These are phyloP conservation scores for Cryptococcus deneoformans DNA, from an alignment of 1,284 basidiomycete genomes.

Conservation along the genomic window DNA sequence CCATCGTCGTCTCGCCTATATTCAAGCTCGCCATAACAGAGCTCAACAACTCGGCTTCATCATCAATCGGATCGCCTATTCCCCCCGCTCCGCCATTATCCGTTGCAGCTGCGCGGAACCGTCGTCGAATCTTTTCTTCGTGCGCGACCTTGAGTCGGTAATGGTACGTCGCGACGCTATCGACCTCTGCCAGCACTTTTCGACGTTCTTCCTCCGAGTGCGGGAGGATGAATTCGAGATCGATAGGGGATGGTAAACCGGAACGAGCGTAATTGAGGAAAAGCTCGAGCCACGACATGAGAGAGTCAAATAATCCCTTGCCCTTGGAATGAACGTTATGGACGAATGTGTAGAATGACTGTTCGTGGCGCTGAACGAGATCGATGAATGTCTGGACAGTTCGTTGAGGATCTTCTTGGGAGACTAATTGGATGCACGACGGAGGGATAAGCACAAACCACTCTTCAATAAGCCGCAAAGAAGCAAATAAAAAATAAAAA, in stretches of 20 bases:
- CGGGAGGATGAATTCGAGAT: slow-evolving; percentile 82
- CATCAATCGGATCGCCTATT: slow-evolving; percentile 61
- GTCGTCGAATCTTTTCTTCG: slow-evolving; percentile 77
- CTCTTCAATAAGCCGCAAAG: neutral
- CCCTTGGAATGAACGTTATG: slow-evolving; percentile 99
- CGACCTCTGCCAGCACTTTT: slow-evolving; percentile 78
- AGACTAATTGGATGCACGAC: slow-evolving; percentile 54
- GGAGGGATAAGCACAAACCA: neutral
- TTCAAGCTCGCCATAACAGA: slow-evolving; percentile 73
- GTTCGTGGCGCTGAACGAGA: slow-evolving; percentile 90
- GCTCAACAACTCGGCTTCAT: slow-evolving; percentile 72
- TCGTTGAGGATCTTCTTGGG: slow-evolving; percentile 74
- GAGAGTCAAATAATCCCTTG: slow-evolving; percentile 84
- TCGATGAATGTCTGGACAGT: slow-evolving; percentile 95
- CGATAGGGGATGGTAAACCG: slow-evolving; percentile 64
- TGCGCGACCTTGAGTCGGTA: slow-evolving; percentile 87
- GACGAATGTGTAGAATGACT: slow-evolving; percentile 93
- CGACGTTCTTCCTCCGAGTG: slow-evolving; percentile 69
- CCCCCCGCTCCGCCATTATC: slow-evolving; percentile 35
- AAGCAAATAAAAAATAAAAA: too few relatives aligned
- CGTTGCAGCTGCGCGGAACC: slow-evolving; percentile 61
- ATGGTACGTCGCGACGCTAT: slow-evolving; percentile 82
- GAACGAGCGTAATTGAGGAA: slow-evolving; percentile 92
- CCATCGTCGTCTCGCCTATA: slow-evolving; percentile 71
- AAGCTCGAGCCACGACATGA: slow-evolving; percentile 97